These are phyloP conservation scores for Prunus kanzakura DNA, from an alignment of 306 rosid genomes.

Conservation along the genomic window DNA sequence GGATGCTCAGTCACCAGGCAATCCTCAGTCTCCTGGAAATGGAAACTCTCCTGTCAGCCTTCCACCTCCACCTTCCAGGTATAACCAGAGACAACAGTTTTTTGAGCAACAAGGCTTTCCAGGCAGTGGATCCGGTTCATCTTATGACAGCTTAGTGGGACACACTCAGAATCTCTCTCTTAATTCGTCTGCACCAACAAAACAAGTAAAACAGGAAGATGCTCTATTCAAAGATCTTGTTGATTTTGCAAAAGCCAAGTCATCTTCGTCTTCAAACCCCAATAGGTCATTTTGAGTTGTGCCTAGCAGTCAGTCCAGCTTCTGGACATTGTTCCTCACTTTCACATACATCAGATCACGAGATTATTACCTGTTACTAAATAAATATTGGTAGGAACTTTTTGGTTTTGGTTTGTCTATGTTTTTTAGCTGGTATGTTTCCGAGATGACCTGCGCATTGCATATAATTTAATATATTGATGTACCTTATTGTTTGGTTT, in stretches of 20 bases:
- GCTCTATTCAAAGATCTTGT: conserved; percentile 78
- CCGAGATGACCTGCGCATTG: conserved; percentile 25
- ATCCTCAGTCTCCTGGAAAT: neutral
- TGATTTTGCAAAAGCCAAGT: conserved; percentile 82
- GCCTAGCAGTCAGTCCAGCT: conserved; percentile 33
- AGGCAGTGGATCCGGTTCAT: conserved; percentile 50
- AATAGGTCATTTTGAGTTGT: conserved; percentile 62
- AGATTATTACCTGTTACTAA: conserved; percentile 31
- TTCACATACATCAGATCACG: conserved; percentile 32
- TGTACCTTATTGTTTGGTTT: conserved; percentile 12
- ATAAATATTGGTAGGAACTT: conserved; percentile 41
- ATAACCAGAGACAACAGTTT: conserved; percentile 77
- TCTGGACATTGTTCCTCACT: conserved; percentile 29
- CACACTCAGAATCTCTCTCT: conserved; percentile 75
- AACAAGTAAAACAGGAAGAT: conserved; percentile 73
- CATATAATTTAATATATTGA: conserved; percentile 49
- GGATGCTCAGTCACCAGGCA: conserved; percentile 48
- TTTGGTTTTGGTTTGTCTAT: conserved; percentile 36
- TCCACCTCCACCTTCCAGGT: conserved; percentile 80
- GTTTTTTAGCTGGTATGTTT: conserved; percentile 32
- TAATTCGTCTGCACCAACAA: conserved; percentile 50
- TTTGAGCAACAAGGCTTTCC: conserved; percentile 49
- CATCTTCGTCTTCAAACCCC: conserved; percentile 69
- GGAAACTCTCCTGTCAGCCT: conserved; percentile 41
- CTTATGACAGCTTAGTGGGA: conserved; percentile 69